A percentile compares a stretch with the other conserved stretches of the same genome.
Evolutionary conservation across 2,329 filamentous ascomycete species (phyloP).

Genomic region (Aureobasidium sp.): DNA sequence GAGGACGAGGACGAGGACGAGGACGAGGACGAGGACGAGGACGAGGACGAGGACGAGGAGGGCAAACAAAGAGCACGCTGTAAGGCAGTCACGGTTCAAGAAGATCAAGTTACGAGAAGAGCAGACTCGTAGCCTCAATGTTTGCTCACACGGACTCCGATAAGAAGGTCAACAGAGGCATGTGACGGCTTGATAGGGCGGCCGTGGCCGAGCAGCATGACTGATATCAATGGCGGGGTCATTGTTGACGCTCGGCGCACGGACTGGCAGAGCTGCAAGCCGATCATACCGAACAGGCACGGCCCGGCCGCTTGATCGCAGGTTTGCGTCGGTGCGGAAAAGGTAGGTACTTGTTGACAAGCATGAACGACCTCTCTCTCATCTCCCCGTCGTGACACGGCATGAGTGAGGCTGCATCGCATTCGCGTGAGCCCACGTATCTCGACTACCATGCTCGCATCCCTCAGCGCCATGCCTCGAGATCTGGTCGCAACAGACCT

Average conservation of each 20-base stretch:
- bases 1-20: neutral
- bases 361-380: neutral
- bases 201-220: neutral
- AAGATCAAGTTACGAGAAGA: neutral
- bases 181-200: conserved; percentile 7
- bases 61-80: neutral
- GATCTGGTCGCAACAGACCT: neutral
- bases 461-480: neutral
- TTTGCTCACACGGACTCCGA: neutral
- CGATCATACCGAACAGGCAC: neutral
- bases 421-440: neutral
- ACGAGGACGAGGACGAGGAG: neutral
- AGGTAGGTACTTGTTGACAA: neutral
- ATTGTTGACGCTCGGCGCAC: neutral
- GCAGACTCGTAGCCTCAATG: neutral
- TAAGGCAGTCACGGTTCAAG: neutral
- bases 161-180: neutral
- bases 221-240: conserved; percentile 1
- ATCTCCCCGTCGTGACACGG: neutral
- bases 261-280: neutral
- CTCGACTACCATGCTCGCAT: neutral
- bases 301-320: neutral
- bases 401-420: neutral
- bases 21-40: neutral
- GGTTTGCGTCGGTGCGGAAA: neutral